Evolutionary conservation across 1,284 basidiomycete species (phyloP).

Genomic region (Tausonia pullulans): DNA sequence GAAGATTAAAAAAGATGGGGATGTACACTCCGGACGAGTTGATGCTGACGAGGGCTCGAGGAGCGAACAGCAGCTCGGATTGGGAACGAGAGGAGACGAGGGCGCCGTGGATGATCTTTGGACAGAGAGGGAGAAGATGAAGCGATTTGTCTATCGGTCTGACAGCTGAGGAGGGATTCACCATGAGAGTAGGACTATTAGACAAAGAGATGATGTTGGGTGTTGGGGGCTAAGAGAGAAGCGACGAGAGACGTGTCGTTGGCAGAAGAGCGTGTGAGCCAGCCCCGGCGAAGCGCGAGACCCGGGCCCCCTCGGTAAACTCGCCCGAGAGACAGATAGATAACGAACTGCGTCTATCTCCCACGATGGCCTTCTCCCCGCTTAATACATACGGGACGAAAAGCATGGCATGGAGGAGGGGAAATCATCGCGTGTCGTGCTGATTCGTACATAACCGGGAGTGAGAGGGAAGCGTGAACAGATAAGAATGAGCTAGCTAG

Average conservation of each 20-base stretch:
- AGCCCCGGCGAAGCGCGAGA: too few relatives aligned
- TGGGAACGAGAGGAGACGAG: constrained; percentile 54
- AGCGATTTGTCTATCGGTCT: not conserved
- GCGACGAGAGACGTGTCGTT: not conserved
- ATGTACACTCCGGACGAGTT: constrained; percentile 41
- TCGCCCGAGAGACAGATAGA: too few relatives aligned
- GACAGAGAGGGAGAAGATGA: not conserved
- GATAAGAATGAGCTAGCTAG: too few relatives aligned
- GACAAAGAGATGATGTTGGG: too few relatives aligned
- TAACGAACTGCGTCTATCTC: too few relatives aligned
- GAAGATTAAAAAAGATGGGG: not conserved
- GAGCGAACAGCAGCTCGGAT: constrained; percentile 44
- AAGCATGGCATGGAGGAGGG: too few relatives aligned
- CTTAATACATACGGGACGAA: too few relatives aligned
- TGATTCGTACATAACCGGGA: too few relatives aligned
- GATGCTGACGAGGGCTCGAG: constrained; percentile 51
- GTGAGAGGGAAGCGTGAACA: too few relatives aligned
- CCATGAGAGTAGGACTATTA: not conserved
- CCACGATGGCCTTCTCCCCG: too few relatives aligned
- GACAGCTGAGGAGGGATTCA: not conserved
- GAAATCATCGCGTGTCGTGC: too few relatives aligned
- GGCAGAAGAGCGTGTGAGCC: not conserved
- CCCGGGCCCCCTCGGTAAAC: too few relatives aligned
- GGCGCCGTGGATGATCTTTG: constrained; percentile 41
- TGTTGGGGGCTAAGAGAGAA: not conserved